A percentile compares a stretch with the other conserved stretches of the same genome.
Conservation (phyloP, 768 basidiomycete genomes). For the Rhodotorula taiwanensis region DNA sequence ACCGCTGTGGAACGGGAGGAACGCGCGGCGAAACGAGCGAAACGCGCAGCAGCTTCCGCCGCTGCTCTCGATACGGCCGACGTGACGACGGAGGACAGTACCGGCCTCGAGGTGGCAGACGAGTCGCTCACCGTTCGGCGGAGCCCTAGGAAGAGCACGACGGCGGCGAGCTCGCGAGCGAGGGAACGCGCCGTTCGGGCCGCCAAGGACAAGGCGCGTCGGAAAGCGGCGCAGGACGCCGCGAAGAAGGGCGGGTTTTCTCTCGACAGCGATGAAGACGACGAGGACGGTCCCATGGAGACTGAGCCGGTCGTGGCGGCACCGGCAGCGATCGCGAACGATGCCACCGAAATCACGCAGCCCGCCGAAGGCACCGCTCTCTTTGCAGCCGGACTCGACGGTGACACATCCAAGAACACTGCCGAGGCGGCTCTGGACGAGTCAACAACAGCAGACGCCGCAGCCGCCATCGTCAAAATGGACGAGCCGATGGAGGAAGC, state of each 20-base stretch:
- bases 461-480: too few relatives aligned
- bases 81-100: background rate
- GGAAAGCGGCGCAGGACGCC: background rate
- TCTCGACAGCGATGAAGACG: conserved; percentile 11
- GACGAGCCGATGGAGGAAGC: too few relatives aligned
- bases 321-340: background rate
- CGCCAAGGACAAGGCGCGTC: conserved; percentile 2
- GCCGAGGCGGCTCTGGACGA: too few relatives aligned
- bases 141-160: conserved; percentile 15
- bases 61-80: background rate
- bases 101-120: background rate
- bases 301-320: background rate
- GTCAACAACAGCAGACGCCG: too few relatives aligned
- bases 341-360: too few relatives aligned
- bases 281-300: background rate
- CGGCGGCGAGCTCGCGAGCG: conserved; percentile 12
- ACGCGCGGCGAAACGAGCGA: conserved; percentile 16
- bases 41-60: background rate
- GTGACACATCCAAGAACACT: too few relatives aligned
- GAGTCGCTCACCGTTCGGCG: too few relatives aligned
- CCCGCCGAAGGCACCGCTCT: too few relatives aligned
- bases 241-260: background rate
- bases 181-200: conserved; percentile 18
- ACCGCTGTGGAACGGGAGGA: background rate
- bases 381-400: background rate